These are phyloP conservation scores for Inga leiocalycina DNA, from an alignment of 306 rosid genomes.

Conservation along the genomic window DNA sequence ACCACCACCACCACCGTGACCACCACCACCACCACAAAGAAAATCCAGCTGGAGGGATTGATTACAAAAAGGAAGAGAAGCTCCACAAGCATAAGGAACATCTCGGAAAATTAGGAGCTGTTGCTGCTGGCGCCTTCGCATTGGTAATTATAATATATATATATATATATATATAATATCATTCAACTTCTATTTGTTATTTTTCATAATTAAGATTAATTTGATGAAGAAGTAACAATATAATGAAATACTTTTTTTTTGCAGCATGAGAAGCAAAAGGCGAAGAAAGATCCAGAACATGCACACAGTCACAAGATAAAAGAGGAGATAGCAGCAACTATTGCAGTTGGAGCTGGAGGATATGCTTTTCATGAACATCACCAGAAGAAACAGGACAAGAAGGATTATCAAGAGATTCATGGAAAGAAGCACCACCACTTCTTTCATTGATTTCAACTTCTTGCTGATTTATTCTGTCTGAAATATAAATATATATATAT, in stretches of 20 bases:
- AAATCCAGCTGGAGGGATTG: neutral
- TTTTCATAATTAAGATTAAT: too few species aligned
- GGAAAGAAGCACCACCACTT: constrained; percentile 68
- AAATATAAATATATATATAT: too few species aligned
- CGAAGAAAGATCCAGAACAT: constrained; percentile 62
- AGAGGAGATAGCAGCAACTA: constrained; percentile 71
- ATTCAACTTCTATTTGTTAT: neutral
- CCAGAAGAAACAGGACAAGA: constrained; percentile 57
- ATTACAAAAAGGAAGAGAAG: neutral
- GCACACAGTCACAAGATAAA: constrained; percentile 72
- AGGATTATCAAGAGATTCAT: constrained; percentile 59
- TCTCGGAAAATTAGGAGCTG: neutral
- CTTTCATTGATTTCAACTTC: constrained; percentile 29
- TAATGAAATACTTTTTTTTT: neutral
- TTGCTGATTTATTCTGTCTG: neutral
- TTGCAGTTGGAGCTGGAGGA: constrained; percentile 71
- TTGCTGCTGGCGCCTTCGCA: neutral
- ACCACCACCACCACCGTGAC: neutral
- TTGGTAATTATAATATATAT: neutral
- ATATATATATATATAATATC: too few species aligned
- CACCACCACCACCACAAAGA: neutral
- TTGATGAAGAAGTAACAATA: neutral
- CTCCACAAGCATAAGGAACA: neutral
- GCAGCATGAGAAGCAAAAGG: constrained; percentile 71
- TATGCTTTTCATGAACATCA: constrained; percentile 77